These are phyloP conservation scores for Cotoneaster glaucophyllus DNA, from an alignment of 306 rosid genomes.

Conservation along the genomic window DNA sequence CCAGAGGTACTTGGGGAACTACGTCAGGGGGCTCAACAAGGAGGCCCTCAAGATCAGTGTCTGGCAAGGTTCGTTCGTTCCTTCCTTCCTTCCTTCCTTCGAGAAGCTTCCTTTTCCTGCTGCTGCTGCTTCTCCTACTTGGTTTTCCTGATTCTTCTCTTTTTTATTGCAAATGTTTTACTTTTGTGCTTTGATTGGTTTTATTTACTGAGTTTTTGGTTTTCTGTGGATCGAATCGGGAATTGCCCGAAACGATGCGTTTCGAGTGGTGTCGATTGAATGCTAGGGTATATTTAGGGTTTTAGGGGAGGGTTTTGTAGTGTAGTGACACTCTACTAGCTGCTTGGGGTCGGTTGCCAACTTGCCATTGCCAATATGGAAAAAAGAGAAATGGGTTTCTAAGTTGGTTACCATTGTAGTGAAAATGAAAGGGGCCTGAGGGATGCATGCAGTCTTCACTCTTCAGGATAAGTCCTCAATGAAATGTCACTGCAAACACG, in stretches of 20 bases:
- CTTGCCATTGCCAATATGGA: neutral
- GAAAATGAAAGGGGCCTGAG: neutral
- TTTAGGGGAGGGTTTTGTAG: neutral
- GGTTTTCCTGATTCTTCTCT: neutral
- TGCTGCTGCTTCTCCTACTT: neutral
- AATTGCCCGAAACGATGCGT: neutral
- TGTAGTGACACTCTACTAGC: neutral
- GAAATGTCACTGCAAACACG: neutral
- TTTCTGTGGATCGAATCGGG: neutral
- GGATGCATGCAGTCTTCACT: neutral
- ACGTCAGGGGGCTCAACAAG: conserved; percentile 85
- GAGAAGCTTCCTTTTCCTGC: neutral
- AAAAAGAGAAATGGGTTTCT: neutral
- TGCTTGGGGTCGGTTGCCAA: neutral
- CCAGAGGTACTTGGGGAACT: conserved; percentile 95
- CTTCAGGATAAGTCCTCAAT: neutral
- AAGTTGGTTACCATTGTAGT: neutral
- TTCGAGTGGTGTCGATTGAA: neutral
- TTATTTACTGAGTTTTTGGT: neutral
- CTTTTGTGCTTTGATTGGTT: neutral
- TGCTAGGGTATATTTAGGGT: conserved; percentile 2
- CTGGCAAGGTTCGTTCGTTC: conserved; percentile 57
- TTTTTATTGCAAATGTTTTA: neutral
- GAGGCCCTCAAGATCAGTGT: conserved; percentile 99
- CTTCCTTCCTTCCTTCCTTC: neutral